Evolutionary conservation across 768 basidiomycete genomes (phyloP).

Genomic region (Suillus placidus): DNA sequence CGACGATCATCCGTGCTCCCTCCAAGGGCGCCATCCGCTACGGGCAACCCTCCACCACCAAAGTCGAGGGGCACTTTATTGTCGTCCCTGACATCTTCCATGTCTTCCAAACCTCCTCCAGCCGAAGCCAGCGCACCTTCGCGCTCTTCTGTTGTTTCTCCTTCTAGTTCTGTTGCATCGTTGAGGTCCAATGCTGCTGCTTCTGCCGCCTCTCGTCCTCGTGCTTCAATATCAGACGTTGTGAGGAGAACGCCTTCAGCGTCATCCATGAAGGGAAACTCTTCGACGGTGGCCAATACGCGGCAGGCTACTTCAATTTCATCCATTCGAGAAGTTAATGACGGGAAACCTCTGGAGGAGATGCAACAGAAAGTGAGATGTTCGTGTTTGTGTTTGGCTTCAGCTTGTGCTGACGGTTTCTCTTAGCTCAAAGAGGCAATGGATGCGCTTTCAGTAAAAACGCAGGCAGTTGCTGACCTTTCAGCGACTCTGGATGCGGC

Average conservation of each 20-base stretch:
- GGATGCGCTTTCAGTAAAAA: conserved; percentile 56
- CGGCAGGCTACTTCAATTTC: conserved; percentile 63
- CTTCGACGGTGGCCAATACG: conserved; percentile 38
- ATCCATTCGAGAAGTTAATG: conserved; percentile 73
- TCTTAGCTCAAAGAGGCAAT: conserved; percentile 61
- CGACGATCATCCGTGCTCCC: conserved; percentile 36
- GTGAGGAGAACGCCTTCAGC: conserved; percentile 52
- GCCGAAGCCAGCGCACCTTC: conserved; percentile 31
- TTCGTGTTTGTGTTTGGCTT: not conserved
- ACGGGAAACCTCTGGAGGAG: conserved; percentile 56
- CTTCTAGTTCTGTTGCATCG: conserved; percentile 54
- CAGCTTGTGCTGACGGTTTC: conserved; percentile 6
- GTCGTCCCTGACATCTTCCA: conserved; percentile 27
- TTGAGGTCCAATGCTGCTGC: conserved; percentile 43
- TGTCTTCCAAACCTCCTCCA: conserved; percentile 23
- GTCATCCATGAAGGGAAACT: conserved; percentile 41
- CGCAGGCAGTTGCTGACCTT: conserved; percentile 47
- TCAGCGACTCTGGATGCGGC: conserved; percentile 51
- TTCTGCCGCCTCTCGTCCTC: conserved; percentile 50
- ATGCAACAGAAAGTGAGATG: conserved; percentile 60
- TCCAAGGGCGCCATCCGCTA: conserved; percentile 42
- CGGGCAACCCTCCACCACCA: conserved; percentile 36
- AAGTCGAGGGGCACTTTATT: conserved; percentile 42
- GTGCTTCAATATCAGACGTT: conserved; percentile 69
- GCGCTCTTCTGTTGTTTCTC: conserved; percentile 59